These are phyloP conservation scores for Nephelium lappaceum DNA, from an alignment of 345 rosid genomes.

Conservation along the genomic window DNA sequence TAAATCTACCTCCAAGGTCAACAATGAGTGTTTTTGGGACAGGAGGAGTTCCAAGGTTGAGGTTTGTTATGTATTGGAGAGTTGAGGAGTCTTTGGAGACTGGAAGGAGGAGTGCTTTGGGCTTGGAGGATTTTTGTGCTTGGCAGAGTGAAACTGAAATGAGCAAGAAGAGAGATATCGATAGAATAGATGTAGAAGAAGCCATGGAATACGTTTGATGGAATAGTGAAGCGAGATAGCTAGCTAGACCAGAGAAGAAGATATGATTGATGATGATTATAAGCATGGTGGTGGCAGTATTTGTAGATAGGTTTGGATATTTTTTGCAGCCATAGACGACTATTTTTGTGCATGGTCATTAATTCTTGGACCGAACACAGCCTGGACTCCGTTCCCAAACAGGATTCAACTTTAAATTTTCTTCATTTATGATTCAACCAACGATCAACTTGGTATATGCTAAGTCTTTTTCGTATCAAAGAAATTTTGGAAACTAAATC, in stretches of 20 bases:
- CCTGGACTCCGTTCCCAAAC: background rate
- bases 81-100: background rate
- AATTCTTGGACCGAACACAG: background rate
- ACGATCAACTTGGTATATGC: background rate
- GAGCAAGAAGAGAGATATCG: background rate
- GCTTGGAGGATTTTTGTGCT: background rate
- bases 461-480: background rate
- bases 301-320: background rate
- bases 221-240: too few species aligned
- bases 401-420: background rate
- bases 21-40: background rate
- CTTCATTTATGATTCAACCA: background rate
- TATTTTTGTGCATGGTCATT: background rate
- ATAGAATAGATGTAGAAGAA: background rate
- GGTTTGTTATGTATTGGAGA: background rate
- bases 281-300: background rate
- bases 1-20: background rate
- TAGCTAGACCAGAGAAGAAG: too few species aligned
- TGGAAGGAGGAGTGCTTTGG: constrained; percentile 1
- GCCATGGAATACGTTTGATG: background rate
- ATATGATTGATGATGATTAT: background rate
- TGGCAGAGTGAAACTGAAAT: background rate
- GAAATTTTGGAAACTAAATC: background rate
- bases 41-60: background rate
- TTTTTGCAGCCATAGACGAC: background rate